These are phyloP conservation scores for Tolypocladium paradoxum DNA, from an alignment of 2,329 filamentous ascomycete species.

Conservation along the genomic window DNA sequence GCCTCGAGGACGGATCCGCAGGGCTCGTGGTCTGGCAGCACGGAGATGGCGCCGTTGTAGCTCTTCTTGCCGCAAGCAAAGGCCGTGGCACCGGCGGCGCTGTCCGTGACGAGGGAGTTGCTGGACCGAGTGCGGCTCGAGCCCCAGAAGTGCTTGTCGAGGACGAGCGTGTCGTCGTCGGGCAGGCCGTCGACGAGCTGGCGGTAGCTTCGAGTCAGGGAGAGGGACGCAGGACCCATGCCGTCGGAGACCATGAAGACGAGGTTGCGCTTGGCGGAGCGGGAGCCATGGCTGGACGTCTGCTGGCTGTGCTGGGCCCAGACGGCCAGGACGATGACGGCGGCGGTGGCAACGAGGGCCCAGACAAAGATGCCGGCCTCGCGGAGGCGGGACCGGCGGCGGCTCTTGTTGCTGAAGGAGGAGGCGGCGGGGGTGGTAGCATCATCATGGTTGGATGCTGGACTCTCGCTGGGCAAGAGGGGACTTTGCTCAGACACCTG, in stretches of 20 bases:
- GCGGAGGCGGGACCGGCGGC: slow-evolving; percentile 38
- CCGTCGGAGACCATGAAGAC: slow-evolving; percentile 99
- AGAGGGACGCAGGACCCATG: slow-evolving; percentile 90
- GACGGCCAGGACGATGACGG: slow-evolving; percentile 72
- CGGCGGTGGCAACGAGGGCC: slow-evolving; percentile 70
- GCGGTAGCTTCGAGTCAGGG: slow-evolving; percentile 75
- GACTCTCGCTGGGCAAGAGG: slow-evolving; percentile 26
- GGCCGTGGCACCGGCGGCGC: slow-evolving; percentile 90
- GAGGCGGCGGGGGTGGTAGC: slow-evolving; percentile 2
- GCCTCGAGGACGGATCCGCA: slow-evolving; percentile 92
- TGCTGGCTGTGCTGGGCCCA: slow-evolving; percentile 60
- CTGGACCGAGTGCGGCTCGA: slow-evolving; percentile 77
- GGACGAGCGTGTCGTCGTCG: slow-evolving; percentile 60
- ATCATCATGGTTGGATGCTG: slow-evolving; percentile 10
- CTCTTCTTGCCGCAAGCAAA: slow-evolving; percentile 90
- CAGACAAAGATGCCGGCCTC: slow-evolving; percentile 71
- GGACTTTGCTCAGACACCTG: slow-evolving; percentile 32
- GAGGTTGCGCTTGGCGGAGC: slow-evolving; percentile 70
- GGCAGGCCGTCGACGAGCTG: slow-evolving; percentile 68
- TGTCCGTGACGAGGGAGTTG: slow-evolving; percentile 83
- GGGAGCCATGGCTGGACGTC: slow-evolving; percentile 25
- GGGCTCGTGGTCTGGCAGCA: slow-evolving; percentile 72
- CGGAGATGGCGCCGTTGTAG: slow-evolving; percentile 93
- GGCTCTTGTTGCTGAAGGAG: slow-evolving; percentile 8
- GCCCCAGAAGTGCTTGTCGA: slow-evolving; percentile 86